Base-by-base conservation (phyloP, 2,329 filamentous ascomycete species). In the Fusarium albosuccineum region DNA sequence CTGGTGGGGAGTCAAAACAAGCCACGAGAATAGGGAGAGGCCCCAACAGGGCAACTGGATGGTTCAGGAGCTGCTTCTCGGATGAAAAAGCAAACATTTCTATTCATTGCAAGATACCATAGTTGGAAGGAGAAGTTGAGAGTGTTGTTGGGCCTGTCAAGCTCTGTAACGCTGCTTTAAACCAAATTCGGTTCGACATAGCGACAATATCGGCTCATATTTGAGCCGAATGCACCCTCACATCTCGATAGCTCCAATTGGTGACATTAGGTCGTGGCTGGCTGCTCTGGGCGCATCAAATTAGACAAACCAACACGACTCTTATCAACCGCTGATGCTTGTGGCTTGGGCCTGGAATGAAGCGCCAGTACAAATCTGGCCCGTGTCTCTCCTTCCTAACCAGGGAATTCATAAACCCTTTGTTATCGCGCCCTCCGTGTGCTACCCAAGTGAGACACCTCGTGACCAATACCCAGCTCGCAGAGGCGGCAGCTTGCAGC, bases 1-100 rank as follows among this genome's bases (percentile, higher is more conserved):
- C 26, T 55, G 52, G 52, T 55, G 52, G 52, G 52, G 52, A n/a
- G 16, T 46, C 41, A 55, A 55, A 10, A 55, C 52, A 3, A 37
- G 34, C 9, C 16, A 45, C 14, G 40, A 41, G 6, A 36, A 44
- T 9, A 27, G 40, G 14, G 30, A 37, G 34, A 39, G 37, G n/a
- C 9, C 13, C 11, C 40, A 45, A 16, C 14, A 37, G 6, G 40
- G 51, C 16, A 37, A 22, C 30, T 42, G 50, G 30, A 55, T 55
- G 41, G 30, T 29, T 29, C 51, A 36, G 34, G 51, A 55, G 29
- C 33, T 55, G 13, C 51, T 55, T 45, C 41, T 55, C 5, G 51
- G 51, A 46, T 55, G n/a, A 39, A 14, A 5, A 34, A 44, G 7
- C 14, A 7, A 9, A 22, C 16, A 14, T 39, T 22, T 33, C 11